Evolutionary conservation across 805 yeast genomes (phyloP).

Genomic region (Cyberlindnera lachancei): DNA sequence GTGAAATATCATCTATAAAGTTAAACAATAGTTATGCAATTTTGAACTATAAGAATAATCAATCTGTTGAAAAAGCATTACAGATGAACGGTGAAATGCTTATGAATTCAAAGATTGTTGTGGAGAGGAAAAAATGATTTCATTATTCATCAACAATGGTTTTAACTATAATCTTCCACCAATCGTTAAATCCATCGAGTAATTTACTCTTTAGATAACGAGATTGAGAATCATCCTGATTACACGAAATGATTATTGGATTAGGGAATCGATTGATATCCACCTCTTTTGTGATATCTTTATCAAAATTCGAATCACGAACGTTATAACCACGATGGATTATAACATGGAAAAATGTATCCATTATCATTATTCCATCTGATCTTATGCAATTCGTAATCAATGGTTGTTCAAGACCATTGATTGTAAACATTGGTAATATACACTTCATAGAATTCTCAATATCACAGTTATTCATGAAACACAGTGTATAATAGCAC

Average conservation of each 20-base stretch:
- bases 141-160: slow-evolving; percentile 11
- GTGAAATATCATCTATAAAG: slow-evolving; percentile 45
- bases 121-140: slow-evolving; percentile 27
- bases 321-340: slow-evolving; percentile 88
- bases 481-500: slow-evolving; percentile 83
- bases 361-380: slow-evolving; percentile 76
- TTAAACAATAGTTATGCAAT: slow-evolving; percentile 55
- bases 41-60: slow-evolving; percentile 56
- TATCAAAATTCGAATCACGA: slow-evolving; percentile 69
- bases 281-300: slow-evolving; percentile 69
- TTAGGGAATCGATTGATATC: slow-evolving; percentile 91
- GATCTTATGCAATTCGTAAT: slow-evolving; percentile 56
- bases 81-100: slow-evolving; percentile 62
- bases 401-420: neutral
- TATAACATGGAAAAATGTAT: slow-evolving; percentile 91
- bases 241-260: slow-evolving; percentile 91
- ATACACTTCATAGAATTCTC: slow-evolving; percentile 92
- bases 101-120: slow-evolving; percentile 53
- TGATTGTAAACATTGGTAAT: slow-evolving; percentile 93
- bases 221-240: slow-evolving; percentile 96
- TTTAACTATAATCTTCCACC: slow-evolving; percentile 1
- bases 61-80: slow-evolving; percentile 65
- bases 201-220: slow-evolving; percentile 87
- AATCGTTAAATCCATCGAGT: slow-evolving; percentile 3
- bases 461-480: slow-evolving; percentile 78